Conservation (phyloP, 192 early-diverging fungal species). For the Backusella circina region DNA sequence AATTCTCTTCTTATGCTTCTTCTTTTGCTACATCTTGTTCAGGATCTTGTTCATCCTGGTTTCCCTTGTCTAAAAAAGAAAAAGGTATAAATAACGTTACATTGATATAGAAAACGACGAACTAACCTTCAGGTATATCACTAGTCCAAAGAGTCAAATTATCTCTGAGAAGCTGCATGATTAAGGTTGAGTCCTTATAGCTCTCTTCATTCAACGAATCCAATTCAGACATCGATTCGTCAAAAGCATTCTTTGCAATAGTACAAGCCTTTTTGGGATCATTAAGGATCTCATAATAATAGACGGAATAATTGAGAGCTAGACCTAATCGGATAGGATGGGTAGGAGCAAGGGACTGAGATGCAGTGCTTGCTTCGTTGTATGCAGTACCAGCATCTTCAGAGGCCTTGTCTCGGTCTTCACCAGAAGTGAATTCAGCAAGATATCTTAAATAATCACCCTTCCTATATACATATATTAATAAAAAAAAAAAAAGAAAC, state of each 20-base stretch:
- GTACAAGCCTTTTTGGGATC: slow-evolving; percentile 94
- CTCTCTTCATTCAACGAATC: slow-evolving; percentile 91
- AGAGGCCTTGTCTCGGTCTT: slow-evolving; percentile 74
- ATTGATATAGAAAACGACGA: not conserved
- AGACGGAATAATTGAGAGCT: slow-evolving; percentile 96
- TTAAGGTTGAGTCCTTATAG: slow-evolving; percentile 97
- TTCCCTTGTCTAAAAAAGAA: not conserved
- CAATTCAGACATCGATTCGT: slow-evolving; percentile 92
- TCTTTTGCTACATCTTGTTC: not conserved
- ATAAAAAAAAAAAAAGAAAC: not conserved
- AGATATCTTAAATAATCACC: slow-evolving; percentile 98
- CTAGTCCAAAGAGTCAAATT: slow-evolving; percentile 97
- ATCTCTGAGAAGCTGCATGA: slow-evolving; percentile 97
- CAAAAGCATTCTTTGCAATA: slow-evolving; percentile 92
- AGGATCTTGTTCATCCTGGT: not conserved
- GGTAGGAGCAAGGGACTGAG: slow-evolving; percentile 78
- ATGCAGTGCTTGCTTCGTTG: slow-evolving; percentile 86
- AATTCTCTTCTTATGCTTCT: not conserved
- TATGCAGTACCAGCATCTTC: slow-evolving; percentile 82
- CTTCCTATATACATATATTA: slow-evolving; percentile 56
- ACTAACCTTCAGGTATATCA: slow-evolving; percentile 58
- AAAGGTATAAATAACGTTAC: not conserved
- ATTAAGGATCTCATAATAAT: slow-evolving; percentile 98
- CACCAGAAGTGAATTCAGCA: slow-evolving; percentile 87
- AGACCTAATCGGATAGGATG: slow-evolving; percentile 98